Base-by-base conservation (phyloP, 1,139 yeast species). In the Pichia sp. region DNA sequence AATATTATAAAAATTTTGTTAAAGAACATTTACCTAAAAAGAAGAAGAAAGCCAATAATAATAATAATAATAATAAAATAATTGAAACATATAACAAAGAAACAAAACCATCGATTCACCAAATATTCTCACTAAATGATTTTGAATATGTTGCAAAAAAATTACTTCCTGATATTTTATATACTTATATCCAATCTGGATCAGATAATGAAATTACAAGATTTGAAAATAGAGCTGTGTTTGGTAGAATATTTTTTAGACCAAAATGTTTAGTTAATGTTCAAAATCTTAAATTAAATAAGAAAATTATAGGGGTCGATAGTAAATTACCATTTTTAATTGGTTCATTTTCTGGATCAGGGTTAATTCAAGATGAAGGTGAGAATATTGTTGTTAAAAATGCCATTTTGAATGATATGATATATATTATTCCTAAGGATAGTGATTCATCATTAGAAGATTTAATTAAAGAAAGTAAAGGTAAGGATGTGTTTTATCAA, bases 291-390 rank as follows among this genome's bases (percentile, higher is more conserved):
- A 68, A 67, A 49, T 56, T 68, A 11, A 49, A 59, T 11, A 68
- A 76, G 4, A 50, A 60, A 2, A 60, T 76, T 56, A 64, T 74
- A 40, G 79, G 78, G 25, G 52, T 58, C 28, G 55, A 60, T 31
- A 65, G 66, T 26, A 58, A 65, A 7, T 62, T 70, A 5, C 86
- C 86, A 3, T 71, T 80, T 54, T 81, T 82, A 48, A 68, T 80
- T 43, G 78, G 84, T 7, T 83, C 86, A 1, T 72, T 81, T 11
- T 82, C 83, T 1, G 74, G 78, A 56, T 84, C 82, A 36, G 72
- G 67, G 48, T 68, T 79, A 62, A 84, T 84, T 1, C 78, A 76
- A 55, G 73, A 74, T 0, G 82, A 78, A 31, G 86, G 83, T 2
- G 86, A 81, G 58, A 64, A 66, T 39, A 73, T 71, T 6, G 62